These are phyloP conservation scores for Fraxinus platypoda DNA, from an alignment of 305 asterid genomes.

Conservation along the genomic window DNA sequence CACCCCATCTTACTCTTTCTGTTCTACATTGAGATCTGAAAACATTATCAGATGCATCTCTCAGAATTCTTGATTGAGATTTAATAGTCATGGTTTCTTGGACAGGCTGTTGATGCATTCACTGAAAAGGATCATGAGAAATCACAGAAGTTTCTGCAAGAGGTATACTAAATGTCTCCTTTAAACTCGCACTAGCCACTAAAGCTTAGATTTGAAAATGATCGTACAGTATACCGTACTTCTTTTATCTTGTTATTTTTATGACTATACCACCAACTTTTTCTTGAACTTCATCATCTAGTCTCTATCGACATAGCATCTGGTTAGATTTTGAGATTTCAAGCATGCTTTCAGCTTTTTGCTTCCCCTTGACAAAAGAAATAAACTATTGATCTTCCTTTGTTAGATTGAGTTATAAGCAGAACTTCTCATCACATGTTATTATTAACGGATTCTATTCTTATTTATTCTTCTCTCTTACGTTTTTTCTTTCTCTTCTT, in stretches of 20 bases:
- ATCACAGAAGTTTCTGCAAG: conserved; percentile 44
- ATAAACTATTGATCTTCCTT: not conserved
- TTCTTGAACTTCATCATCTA: not conserved
- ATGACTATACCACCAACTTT: not conserved
- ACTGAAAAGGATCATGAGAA: conserved; percentile 36
- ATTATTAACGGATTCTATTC: not conserved
- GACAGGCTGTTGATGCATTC: conserved; percentile 69
- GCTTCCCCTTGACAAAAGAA: not conserved
- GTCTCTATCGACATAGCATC: not conserved
- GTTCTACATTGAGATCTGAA: not conserved
- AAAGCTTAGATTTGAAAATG: not conserved
- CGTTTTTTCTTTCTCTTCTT: not conserved
- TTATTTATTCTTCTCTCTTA: conserved; percentile 10
- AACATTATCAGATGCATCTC: not conserved
- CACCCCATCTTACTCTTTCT: conserved; percentile 3
- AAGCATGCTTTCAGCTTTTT: not conserved
- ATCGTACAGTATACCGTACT: not conserved
- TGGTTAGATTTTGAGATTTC: not conserved
- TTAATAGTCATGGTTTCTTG: conserved; percentile 14
- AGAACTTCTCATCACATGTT: not conserved
- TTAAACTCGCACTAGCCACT: conserved; percentile 1
- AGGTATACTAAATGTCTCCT: conserved; percentile 46
- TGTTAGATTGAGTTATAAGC: not conserved
- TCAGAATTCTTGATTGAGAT: conserved; percentile 11
- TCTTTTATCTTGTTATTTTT: not conserved